Conservation (phyloP, 2,329 filamentous ascomycete species). For the Fusarium luffae region DNA sequence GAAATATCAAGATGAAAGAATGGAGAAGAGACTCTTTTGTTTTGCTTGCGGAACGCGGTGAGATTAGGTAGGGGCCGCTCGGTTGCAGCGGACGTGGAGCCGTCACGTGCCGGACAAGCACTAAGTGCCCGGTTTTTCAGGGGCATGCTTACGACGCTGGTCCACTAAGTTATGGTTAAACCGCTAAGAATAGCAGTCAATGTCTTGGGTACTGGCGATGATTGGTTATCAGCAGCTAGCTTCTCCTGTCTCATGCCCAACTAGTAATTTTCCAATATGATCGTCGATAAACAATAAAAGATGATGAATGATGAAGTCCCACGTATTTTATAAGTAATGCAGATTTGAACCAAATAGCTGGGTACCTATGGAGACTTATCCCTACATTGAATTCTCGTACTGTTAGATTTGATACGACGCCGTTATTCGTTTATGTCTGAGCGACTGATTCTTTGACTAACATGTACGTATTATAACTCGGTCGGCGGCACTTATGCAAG, state of each 20-base stretch:
- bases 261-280: constrained; percentile 39
- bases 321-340: constrained; percentile 6
- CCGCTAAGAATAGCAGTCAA: constrained; percentile 41
- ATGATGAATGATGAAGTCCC: constrained; percentile 18
- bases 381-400: constrained; percentile 6
- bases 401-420: constrained; percentile 16
- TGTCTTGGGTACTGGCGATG: constrained; percentile 8
- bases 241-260: constrained; percentile 41
- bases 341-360: not conserved
- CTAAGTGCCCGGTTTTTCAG: constrained; percentile 41
- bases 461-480: not conserved
- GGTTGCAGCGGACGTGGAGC: constrained; percentile 16
- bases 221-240: constrained; percentile 35
- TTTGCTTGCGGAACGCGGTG: constrained; percentile 38
- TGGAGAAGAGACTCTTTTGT: constrained; percentile 27
- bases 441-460: not conserved
- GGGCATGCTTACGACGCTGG: constrained; percentile 40
- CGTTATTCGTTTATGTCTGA: not conserved
- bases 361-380: not conserved
- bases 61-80: constrained; percentile 39
- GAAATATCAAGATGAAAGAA: constrained; percentile 25
- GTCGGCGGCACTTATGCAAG: constrained; percentile 32
- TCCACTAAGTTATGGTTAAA: constrained; percentile 25
- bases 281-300: constrained; percentile 30
- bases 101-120: constrained; percentile 36